Evolutionary conservation across 192 early-diverging fungal genomes (phyloP).

Genomic region (Linnemannia schmuckeri): DNA sequence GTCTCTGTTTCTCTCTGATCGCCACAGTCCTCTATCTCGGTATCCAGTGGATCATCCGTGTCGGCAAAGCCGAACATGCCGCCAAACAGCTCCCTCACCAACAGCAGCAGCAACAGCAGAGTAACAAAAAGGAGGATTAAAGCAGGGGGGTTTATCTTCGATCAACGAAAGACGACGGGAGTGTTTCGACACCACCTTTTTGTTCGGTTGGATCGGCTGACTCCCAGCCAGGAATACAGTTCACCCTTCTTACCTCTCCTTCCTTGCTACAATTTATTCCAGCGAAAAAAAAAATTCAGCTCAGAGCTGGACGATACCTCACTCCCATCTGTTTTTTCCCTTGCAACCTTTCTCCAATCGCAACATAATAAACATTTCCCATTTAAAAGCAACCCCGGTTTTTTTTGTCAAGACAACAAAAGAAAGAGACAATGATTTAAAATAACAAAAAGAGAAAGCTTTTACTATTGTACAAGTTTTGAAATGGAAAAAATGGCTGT

Average conservation of each 20-base stretch:
- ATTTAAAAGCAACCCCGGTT: neutral
- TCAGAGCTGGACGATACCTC: neutral
- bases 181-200: too few relatives aligned
- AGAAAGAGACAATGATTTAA: neutral
- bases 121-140: conserved; percentile 20
- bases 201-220: too few relatives aligned
- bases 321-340: neutral
- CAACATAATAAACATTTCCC: neutral
- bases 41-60: conserved; percentile 40
- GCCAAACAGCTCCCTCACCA: conserved; percentile 14
- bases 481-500: neutral
- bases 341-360: neutral
- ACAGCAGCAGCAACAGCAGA: neutral
- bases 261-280: too few relatives aligned
- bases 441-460: neutral
- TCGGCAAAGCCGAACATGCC: conserved; percentile 45
- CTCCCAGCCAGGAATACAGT: too few relatives aligned
- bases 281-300: neutral
- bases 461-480: neutral
- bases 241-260: too few relatives aligned
- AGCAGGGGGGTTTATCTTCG: too few relatives aligned
- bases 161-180: too few relatives aligned
- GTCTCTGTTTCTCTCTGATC: conserved; percentile 27
- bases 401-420: neutral
- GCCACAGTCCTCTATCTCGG: conserved; percentile 15